These are phyloP conservation scores for Sanguinoderma infundibulare DNA, from an alignment of 1,284 basidiomycete species.

Conservation along the genomic window DNA sequence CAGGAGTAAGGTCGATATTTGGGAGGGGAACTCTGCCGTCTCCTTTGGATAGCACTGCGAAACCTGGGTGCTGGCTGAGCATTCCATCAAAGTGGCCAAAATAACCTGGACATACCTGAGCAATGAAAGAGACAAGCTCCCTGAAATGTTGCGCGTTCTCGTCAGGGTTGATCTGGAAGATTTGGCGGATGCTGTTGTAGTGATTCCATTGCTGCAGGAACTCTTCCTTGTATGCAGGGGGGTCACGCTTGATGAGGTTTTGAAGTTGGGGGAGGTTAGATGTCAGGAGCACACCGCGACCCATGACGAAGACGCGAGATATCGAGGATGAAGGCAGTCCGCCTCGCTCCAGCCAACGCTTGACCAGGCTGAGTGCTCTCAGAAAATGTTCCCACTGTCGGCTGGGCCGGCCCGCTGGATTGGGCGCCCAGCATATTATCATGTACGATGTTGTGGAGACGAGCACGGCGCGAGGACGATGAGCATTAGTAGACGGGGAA, in stretches of 20 bases:
- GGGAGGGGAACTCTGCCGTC: slow-evolving; percentile 81
- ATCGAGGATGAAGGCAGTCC: not conserved
- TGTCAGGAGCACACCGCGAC: slow-evolving; percentile 66
- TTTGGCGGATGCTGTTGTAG: slow-evolving; percentile 86
- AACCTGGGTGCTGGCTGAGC: slow-evolving; percentile 52
- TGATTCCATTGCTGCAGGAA: slow-evolving; percentile 99
- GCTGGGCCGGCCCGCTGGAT: not conserved
- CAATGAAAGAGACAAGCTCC: slow-evolving; percentile 87
- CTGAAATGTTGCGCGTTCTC: slow-evolving; percentile 84
- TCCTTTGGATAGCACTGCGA: slow-evolving; percentile 90
- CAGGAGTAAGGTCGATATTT: slow-evolving; percentile 78
- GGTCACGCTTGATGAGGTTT: slow-evolving; percentile 96
- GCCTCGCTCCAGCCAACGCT: no score
- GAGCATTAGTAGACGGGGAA: slow-evolving; percentile 11
- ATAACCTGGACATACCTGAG: slow-evolving; percentile 57
- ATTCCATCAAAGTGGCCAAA: slow-evolving; percentile 4
- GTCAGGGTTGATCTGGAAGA: slow-evolving; percentile 80
- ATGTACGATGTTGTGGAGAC: not conserved
- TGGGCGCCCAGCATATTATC: not conserved
- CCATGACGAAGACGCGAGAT: slow-evolving; percentile 41
- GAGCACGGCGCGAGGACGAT: not conserved
- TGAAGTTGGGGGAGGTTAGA: slow-evolving; percentile 85
- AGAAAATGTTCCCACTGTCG: slow-evolving; percentile 8
- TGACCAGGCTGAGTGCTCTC: no score
- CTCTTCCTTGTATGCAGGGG: slow-evolving; percentile 91